Evolutionary conservation across 2,329 filamentous ascomycete genomes (phyloP).

Genomic region (Colletotrichum aenigma): DNA sequence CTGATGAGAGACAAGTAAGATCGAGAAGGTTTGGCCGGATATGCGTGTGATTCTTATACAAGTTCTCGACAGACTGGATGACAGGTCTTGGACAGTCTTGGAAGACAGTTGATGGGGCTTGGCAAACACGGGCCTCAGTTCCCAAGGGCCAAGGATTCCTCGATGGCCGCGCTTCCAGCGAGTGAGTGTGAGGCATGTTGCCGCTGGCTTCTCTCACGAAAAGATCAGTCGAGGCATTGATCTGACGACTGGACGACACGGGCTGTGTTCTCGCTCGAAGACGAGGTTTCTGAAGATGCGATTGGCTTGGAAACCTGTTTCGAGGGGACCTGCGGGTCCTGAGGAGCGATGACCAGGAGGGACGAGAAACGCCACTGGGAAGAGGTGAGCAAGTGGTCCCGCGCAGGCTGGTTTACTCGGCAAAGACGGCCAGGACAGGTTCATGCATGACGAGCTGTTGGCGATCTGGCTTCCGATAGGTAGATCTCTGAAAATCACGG

Average conservation of each 20-base stretch:
- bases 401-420: not conserved
- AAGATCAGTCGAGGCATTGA: slow-evolving; percentile 20
- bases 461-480: slow-evolving; percentile 12
- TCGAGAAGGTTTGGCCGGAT: not conserved
- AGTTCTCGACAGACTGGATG: slow-evolving; percentile 16
- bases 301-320: slow-evolving; percentile 12
- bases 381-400: not conserved
- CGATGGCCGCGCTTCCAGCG: not conserved
- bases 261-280: not conserved
- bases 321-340: slow-evolving; percentile 10
- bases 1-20: not conserved
- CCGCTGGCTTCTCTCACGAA: not conserved
- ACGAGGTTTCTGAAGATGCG: slow-evolving; percentile 8
- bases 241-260: slow-evolving; percentile 7
- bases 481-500: slow-evolving; percentile 7
- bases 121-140: slow-evolving; percentile 7
- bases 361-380: not conserved
- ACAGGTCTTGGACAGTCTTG: slow-evolving; percentile 5
- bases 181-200: slow-evolving; percentile 8
- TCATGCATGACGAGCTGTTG: slow-evolving; percentile 7
- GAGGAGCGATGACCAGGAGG: not conserved
- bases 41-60: slow-evolving; percentile 16
- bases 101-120: slow-evolving; percentile 15
- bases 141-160: not conserved
- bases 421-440: not conserved